Percentiles rank a stretch among this genome's conserved stretches.
phyloP scores from a whole-genome alignment of 1,139 yeast species.

The Diutina sp. region DNA sequence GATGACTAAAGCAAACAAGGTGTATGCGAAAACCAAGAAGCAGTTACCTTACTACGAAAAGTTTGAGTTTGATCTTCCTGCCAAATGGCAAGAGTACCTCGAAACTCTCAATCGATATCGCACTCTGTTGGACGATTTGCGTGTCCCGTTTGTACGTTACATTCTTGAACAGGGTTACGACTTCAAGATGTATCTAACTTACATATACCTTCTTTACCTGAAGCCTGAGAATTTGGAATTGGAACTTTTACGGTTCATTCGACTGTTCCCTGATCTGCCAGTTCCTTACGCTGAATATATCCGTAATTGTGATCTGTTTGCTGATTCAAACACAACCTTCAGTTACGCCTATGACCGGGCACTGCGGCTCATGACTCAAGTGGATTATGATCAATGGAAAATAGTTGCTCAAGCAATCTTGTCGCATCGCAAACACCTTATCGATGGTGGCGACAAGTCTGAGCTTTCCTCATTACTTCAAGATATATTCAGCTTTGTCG shows the following conservation, averaged over 20 bases:
- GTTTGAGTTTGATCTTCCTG: conserved; percentile 12
- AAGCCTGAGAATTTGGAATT: background rate
- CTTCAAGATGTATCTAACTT: background rate
- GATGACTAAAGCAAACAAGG: conserved; percentile 25
- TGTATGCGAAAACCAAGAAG: conserved; percentile 17
- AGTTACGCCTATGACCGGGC: background rate
- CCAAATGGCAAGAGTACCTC: conserved; percentile 3
- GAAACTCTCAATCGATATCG: background rate
- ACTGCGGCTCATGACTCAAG: background rate
- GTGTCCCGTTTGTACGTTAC: background rate
- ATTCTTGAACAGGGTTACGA: background rate
- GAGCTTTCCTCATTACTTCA: background rate
- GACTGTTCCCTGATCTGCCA: background rate
- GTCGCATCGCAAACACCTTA: background rate
- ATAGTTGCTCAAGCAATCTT: background rate
- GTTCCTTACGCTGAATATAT: background rate
- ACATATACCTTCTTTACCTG: background rate
- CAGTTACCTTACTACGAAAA: conserved; percentile 15
- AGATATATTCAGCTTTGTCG: background rate
- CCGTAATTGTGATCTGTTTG: background rate
- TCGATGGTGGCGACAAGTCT: background rate
- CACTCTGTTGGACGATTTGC: background rate
- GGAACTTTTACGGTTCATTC: background rate
- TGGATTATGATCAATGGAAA: background rate
- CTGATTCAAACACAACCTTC: background rate